Evolutionary conservation across 2,329 filamentous ascomycete genomes (phyloP), one percentile per base, ranked within the genome.

Genomic region (Alternaria arborescens): DNA sequence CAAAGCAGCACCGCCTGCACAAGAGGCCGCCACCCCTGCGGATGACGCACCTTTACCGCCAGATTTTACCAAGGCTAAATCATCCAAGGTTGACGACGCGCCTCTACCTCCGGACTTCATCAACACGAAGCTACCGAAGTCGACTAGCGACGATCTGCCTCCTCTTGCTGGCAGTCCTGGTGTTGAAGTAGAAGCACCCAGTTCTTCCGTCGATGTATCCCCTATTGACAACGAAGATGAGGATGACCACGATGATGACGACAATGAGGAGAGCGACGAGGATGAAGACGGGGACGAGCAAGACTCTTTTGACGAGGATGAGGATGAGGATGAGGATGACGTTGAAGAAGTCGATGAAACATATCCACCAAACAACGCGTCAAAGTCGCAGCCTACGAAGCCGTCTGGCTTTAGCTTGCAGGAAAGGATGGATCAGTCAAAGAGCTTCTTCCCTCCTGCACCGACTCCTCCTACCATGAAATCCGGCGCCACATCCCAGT

Each of bases 141-240:
- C 67, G 24, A 63, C 66, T 12, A 73, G 75, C 42, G 80, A 83
- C 30, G 82, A 79, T 41, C 46, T 79, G 14, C 79, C 79, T 36
- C 82, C 82, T 6, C 74, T 84, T 32, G 82, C 82, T 34, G 82
- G 82, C 14, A 83, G 81, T 42, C 82, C 82, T n/a, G 79, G 81
- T 20, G 73, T 83, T 11, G 78, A 83, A 51, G 73, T 79, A 2
- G 75, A 80, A 55, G 75, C 71, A 18, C 76, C 77, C 8, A 72
- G 71, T 28, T 78, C 76, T 26, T 72, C 71, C 26, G 72, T 70
- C 8, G 73, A 77, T 32, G 74, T 70, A 48, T 76, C 73, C 22
- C 74, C 71, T 20, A 61, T 73, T 24, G 70, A 72, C 10, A 73
- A 78, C 24, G 68, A 68, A 14, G 58, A 71, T 36, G 67, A 66